Base-by-base conservation (phyloP, 2,329 filamentous ascomycete species). In the Ophiostoma tasmaniense region DNA sequence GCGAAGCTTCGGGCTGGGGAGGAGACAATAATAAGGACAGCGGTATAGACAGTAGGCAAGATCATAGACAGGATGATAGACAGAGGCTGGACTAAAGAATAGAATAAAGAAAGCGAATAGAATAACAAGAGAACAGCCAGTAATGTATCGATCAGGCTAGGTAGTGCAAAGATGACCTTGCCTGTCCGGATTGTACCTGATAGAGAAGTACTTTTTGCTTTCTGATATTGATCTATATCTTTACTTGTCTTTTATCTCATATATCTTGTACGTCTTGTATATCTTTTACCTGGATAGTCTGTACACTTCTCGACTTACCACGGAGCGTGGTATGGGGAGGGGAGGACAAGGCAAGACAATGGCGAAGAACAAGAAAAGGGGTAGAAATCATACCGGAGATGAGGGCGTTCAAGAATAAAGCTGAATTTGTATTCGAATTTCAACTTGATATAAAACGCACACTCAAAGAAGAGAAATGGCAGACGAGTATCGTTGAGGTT, bases 281-380 rank as follows among this genome's bases (percentile, higher is more conserved):
- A 39, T 62, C 28, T 30, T 30, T 14, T 62, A 62, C 59, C 30
- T 13, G 55, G 10, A n/a, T 28, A 28, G 1, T 62, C 14, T 61
- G 55, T 11, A 55, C 50, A 55, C 55, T 20, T 22, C 6, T 37
- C 33, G 10, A 64, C 20, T 64, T 62, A 62, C 59, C 59, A 30
- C 30, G 61, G 61, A 64, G 30, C 28, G 14, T 35, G 59, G 20
- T 35, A 62, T 25, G 28, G 33, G 33, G 61, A 64, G 30, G 61
- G 61, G 61, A 64, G 61, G 61, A 64, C 61, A 64, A 22, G 61
- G 61, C 61, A 64, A 64, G 61, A 64, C 61, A 64, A 20, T 64
- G 61, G n/a, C 33, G 61, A 64, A 37, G n/a, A 37, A 14, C 8
- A 22, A 37, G 20, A 64, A 37, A 64, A 64, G 30, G 33, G 30